phyloP scores from a whole-genome alignment of 345 rosid species.

The Brassica rapa region DNA sequence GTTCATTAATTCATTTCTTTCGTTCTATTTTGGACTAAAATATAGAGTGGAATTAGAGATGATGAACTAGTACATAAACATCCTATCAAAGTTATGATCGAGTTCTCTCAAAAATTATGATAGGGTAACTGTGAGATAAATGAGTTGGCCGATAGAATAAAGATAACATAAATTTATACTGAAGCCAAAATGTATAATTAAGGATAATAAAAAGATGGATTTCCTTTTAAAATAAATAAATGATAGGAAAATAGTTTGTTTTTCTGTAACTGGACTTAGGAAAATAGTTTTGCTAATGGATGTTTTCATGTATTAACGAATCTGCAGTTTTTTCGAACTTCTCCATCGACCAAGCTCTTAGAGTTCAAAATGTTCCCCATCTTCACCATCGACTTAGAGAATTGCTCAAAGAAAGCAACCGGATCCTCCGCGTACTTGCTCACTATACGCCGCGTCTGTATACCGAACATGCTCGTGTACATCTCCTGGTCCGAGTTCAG shows the following conservation, averaged over 20 bases:
- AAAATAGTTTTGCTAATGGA: neutral
- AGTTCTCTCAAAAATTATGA: too few relatives aligned
- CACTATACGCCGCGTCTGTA: constrained; percentile 65
- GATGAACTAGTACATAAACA: too few relatives aligned
- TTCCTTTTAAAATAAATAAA: neutral
- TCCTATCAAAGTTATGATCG: too few relatives aligned
- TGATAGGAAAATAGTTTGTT: neutral
- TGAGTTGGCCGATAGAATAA: too few relatives aligned
- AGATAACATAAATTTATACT: too few relatives aligned
- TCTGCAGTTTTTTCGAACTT: constrained; percentile 81
- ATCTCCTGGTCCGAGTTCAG: constrained; percentile 85
- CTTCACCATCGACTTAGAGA: constrained; percentile 82
- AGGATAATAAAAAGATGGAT: neutral
- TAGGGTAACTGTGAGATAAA: too few relatives aligned
- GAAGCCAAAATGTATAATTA: neutral
- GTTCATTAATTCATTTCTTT: too few relatives aligned
- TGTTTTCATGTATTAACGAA: constrained; percentile 65
- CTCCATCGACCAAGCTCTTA: constrained; percentile 63
- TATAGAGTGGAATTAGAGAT: too few relatives aligned
- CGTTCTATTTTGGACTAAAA: too few relatives aligned
- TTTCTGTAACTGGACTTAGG: too few relatives aligned
- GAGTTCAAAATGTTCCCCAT: constrained; percentile 77
- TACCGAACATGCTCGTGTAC: constrained; percentile 58
- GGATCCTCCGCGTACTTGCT: constrained; percentile 60
- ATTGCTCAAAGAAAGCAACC: constrained; percentile 73